Percentiles rank a stretch among this genome's conserved stretches.
These are phyloP conservation scores for Blastobotrys robertii DNA, from an alignment of 805 yeast genomes.

Conservation along the genomic window DNA sequence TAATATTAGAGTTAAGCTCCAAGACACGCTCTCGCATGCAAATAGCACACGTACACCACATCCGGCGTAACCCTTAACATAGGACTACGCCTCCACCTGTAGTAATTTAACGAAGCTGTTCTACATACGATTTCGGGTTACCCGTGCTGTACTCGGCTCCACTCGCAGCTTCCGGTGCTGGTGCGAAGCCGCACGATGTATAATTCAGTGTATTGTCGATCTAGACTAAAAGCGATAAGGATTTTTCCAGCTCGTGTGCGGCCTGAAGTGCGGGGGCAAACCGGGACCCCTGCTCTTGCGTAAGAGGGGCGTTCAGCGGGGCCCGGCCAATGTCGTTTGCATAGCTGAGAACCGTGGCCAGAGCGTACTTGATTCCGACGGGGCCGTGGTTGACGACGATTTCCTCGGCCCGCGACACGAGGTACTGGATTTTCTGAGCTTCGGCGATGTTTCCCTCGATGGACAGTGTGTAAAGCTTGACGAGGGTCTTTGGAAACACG, in stretches of 20 bases:
- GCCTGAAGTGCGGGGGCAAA: constrained; percentile 11
- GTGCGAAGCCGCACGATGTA: background rate
- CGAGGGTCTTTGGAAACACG: constrained; percentile 42
- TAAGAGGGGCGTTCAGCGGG: constrained; percentile 29
- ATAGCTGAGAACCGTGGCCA: constrained; percentile 30
- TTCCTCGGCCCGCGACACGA: constrained; percentile 38
- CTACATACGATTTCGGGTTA: too few species aligned
- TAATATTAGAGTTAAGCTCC: too few species aligned
- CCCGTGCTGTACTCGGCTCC: too few species aligned
- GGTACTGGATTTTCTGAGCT: constrained; percentile 36
- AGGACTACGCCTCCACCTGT: too few species aligned
- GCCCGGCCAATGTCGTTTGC: constrained; percentile 39
- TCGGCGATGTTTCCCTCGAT: constrained; percentile 32
- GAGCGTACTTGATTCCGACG: constrained; percentile 39
- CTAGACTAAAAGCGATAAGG: constrained; percentile 12
- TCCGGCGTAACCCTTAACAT: too few species aligned
- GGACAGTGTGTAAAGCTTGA: constrained; percentile 31
- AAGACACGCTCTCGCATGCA: too few species aligned
- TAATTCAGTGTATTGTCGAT: background rate
- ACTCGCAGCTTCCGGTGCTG: too few species aligned
- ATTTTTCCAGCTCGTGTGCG: constrained; percentile 14
- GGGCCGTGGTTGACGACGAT: constrained; percentile 36
- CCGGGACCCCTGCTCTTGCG: constrained; percentile 7
- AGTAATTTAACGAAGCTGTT: too few species aligned
- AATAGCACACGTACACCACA: too few species aligned